Percentiles rank a stretch among this genome's conserved stretches.
phyloP scores from a whole-genome alignment of 2,329 filamentous ascomycete genomes.

The Colletotrichum sidae region DNA sequence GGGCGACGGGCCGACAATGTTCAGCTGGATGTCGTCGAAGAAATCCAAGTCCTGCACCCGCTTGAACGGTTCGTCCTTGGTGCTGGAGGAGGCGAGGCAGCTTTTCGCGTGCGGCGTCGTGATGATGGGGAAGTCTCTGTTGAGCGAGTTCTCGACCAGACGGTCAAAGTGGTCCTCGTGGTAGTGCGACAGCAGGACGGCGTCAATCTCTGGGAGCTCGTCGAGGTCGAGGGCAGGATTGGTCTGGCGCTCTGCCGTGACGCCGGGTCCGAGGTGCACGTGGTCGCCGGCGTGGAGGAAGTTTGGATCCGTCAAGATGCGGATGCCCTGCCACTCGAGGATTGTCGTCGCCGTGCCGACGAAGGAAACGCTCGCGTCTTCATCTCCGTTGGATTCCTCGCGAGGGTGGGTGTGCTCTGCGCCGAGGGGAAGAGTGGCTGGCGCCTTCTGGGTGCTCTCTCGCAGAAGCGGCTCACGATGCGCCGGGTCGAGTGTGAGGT shows the following conservation, averaged over 20 bases:
- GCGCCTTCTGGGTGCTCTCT: too few species aligned
- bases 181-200: slow-evolving; percentile 72
- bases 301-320: slow-evolving; percentile 70
- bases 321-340: slow-evolving; percentile 63
- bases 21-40: slow-evolving; percentile 59
- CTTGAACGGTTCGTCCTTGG: slow-evolving; percentile 61
- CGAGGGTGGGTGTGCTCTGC: too few species aligned
- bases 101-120: slow-evolving; percentile 71
- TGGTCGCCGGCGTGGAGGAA: slow-evolving; percentile 75
- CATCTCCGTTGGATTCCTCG: too few species aligned
- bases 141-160: slow-evolving; percentile 51
- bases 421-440: too few species aligned
- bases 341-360: slow-evolving; percentile 69
- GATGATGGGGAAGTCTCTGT: slow-evolving; percentile 69
- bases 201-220: slow-evolving; percentile 68
- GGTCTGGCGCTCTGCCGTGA: slow-evolving; percentile 64
- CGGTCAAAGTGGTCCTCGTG: slow-evolving; percentile 64
- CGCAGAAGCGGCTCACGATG: too few species aligned
- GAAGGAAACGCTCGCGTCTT: too few species aligned
- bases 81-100: slow-evolving; percentile 56
- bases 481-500: too few species aligned
- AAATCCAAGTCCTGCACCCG: slow-evolving; percentile 66
- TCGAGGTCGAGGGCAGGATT: slow-evolving; percentile 71
- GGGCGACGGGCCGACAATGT: background rate
- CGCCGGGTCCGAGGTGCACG: slow-evolving; percentile 74